Conservation (phyloP, 331 rosid genomes). For the Quercus phellos region DNA sequence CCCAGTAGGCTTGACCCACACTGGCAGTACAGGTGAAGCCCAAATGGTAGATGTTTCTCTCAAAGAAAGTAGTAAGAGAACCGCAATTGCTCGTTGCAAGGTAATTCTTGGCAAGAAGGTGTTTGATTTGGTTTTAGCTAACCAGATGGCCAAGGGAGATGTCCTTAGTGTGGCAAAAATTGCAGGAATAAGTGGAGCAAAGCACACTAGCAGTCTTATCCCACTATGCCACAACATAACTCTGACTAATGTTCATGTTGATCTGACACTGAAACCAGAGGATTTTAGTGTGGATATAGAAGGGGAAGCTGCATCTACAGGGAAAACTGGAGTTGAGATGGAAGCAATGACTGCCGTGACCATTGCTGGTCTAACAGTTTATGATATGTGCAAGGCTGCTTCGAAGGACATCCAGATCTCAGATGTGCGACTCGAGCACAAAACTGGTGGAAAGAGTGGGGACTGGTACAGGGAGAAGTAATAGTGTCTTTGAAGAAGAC, state of each 20-base stretch:
- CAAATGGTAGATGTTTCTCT: conserved; percentile 57
- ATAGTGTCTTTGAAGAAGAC: neutral
- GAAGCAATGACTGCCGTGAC: conserved; percentile 54
- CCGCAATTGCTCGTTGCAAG: conserved; percentile 44
- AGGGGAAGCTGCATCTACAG: conserved; percentile 45
- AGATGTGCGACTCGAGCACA: conserved; percentile 31
- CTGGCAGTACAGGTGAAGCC: conserved; percentile 39
- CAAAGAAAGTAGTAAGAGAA: conserved; percentile 43
- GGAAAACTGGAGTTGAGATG: conserved; percentile 57
- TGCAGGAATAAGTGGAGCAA: conserved; percentile 55
- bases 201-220: conserved; percentile 46
- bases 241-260: conserved; percentile 35
- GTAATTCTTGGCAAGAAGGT: conserved; percentile 56
- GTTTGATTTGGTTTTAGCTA: conserved; percentile 47
- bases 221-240: conserved; percentile 52
- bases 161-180: conserved; percentile 51
- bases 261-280: conserved; percentile 29
- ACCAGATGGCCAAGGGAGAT: conserved; percentile 56
- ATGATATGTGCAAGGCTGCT: conserved; percentile 64
- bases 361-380: conserved; percentile 44
- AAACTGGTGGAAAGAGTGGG: conserved; percentile 59
- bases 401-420: conserved; percentile 40
- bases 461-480: conserved; percentile 40
- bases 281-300: conserved; percentile 43
- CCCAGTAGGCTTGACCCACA: conserved; percentile 29